Evolutionary conservation across 2,329 filamentous ascomycete species (phyloP).

Genomic region (Phaeoacremonium minimum): DNA sequence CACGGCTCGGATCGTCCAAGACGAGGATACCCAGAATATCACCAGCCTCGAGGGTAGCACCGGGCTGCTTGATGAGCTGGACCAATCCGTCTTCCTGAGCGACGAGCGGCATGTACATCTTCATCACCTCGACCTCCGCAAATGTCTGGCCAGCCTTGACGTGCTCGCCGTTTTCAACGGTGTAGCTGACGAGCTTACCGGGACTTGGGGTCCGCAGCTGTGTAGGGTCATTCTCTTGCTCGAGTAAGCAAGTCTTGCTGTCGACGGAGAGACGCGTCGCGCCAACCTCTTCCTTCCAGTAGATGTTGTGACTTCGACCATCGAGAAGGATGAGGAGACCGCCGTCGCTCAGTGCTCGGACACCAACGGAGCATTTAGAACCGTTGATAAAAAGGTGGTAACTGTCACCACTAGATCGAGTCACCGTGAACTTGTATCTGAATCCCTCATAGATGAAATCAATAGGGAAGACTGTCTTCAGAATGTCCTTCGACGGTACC

Average conservation of each 20-base stretch:
- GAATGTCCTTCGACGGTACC: slow-evolving; percentile 90
- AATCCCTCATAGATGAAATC: slow-evolving; percentile 98
- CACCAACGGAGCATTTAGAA: slow-evolving; percentile 89
- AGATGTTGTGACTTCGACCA: slow-evolving; percentile 94
- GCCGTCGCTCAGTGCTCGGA: slow-evolving; percentile 88
- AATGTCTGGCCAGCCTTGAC: slow-evolving; percentile 89
- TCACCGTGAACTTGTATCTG: slow-evolving; percentile 97
- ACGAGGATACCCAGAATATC: slow-evolving; percentile 97
- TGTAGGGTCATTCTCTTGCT: slow-evolving; percentile 98
- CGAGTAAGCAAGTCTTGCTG: slow-evolving; percentile 94
- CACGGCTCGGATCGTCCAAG: slow-evolving; percentile 89
- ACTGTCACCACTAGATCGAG: slow-evolving; percentile 84
- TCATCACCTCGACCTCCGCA: slow-evolving; percentile 99
- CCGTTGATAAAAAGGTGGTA: slow-evolving; percentile 99
- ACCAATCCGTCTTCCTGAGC: slow-evolving; percentile 94
- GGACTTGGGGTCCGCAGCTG: slow-evolving; percentile 92
- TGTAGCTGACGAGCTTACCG: slow-evolving; percentile 97
- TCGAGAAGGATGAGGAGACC: slow-evolving; percentile 86
- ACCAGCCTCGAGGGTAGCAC: slow-evolving; percentile 93
- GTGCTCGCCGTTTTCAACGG: slow-evolving; percentile 91
- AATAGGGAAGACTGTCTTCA: slow-evolving; percentile 95
- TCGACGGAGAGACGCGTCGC: slow-evolving; percentile 95
- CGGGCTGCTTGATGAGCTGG: slow-evolving; percentile 98
- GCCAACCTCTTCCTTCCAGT: slow-evolving; percentile 99
- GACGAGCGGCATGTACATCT: slow-evolving; percentile 99